A percentile compares a stretch with the other conserved stretches of the same genome.
These are phyloP conservation scores for Mycena floridula DNA, from an alignment of 768 basidiomycete genomes.

Conservation along the genomic window DNA sequence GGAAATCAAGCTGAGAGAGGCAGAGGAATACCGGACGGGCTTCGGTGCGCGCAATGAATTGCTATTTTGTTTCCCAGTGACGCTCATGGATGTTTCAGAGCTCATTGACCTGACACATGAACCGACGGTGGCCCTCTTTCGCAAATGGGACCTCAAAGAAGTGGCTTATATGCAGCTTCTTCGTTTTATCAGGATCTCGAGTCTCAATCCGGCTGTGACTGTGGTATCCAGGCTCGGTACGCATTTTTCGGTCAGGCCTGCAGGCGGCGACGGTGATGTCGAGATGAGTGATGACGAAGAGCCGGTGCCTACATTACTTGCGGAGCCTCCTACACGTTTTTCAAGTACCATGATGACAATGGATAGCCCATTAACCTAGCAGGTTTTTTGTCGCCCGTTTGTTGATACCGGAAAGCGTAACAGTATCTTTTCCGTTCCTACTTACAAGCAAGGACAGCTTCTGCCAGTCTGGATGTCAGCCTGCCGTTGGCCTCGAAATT, in stretches of 20 bases:
- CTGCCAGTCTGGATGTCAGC: too few relatives aligned
- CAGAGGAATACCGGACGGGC: slow-evolving; percentile 73
- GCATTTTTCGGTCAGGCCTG: slow-evolving; percentile 32
- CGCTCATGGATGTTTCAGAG: slow-evolving; percentile 53
- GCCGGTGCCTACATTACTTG: slow-evolving; percentile 1
- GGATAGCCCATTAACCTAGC: slow-evolving; percentile 22
- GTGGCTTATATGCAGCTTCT: slow-evolving; percentile 63
- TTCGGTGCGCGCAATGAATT: slow-evolving; percentile 71
- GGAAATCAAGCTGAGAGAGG: slow-evolving; percentile 61
- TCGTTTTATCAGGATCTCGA: slow-evolving; percentile 72
- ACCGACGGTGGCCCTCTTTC: slow-evolving; percentile 64
- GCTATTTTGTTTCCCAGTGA: slow-evolving; percentile 1
- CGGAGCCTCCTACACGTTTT: slow-evolving; percentile 18
- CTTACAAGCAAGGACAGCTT: too few relatives aligned
- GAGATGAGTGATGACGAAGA: slow-evolving; percentile 1
- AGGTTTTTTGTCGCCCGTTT: too few relatives aligned
- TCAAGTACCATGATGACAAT: slow-evolving; percentile 28
- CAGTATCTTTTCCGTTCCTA: too few relatives aligned
- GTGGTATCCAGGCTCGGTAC: slow-evolving; percentile 58
- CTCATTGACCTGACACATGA: slow-evolving; percentile 72
- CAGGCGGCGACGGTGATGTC: slow-evolving; percentile 3
- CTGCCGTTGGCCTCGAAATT: too few relatives aligned
- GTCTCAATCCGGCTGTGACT: slow-evolving; percentile 37
- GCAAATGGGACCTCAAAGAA: slow-evolving; percentile 75
- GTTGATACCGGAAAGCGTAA: too few relatives aligned